A percentile compares a stretch with the other conserved stretches of the same genome.
Evolutionary conservation across 192 early-diverging fungal genomes (phyloP).

Genomic region (Backusella circina): DNA sequence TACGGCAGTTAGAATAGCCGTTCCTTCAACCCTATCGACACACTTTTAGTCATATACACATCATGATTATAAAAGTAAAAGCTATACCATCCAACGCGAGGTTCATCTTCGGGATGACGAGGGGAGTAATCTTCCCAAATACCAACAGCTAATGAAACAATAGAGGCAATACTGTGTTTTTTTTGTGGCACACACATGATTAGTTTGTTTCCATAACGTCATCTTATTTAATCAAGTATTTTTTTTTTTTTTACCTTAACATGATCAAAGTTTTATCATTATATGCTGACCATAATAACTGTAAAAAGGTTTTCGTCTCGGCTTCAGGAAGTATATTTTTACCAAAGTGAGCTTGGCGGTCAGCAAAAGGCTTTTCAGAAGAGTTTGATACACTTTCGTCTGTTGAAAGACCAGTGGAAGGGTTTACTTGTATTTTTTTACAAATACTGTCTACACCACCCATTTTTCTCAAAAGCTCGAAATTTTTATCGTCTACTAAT

Average conservation of each 20-base stretch:
- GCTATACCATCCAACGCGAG: slow-evolving; percentile 71
- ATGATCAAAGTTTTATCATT: slow-evolving; percentile 65
- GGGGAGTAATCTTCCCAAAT: slow-evolving; percentile 78
- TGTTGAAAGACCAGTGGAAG: slow-evolving; percentile 49
- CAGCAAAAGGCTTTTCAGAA: slow-evolving; percentile 34
- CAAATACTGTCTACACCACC: slow-evolving; percentile 59
- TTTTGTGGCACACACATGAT: slow-evolving; percentile 4
- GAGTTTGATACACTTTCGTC: slow-evolving; percentile 36
- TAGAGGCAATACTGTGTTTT: slow-evolving; percentile 61
- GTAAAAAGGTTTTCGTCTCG: slow-evolving; percentile 47
- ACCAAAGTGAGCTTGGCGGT: slow-evolving; percentile 38
- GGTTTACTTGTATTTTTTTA: slow-evolving; percentile 58
- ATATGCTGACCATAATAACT: slow-evolving; percentile 58
- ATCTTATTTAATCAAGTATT: slow-evolving; percentile 1
- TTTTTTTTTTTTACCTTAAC: slow-evolving; percentile 9
- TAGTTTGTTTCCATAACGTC: slow-evolving; percentile 41
- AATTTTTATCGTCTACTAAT: slow-evolving; percentile 67
- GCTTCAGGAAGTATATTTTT: slow-evolving; percentile 52
- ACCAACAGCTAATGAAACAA: slow-evolving; percentile 81
- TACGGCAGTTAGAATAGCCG: slow-evolving; percentile 82
- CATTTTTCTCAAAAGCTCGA: slow-evolving; percentile 47
- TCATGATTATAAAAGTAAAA: neutral
- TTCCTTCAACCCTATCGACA: slow-evolving; percentile 47
- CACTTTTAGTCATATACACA: neutral
- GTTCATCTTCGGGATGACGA: slow-evolving; percentile 63